Base-by-base conservation (phyloP, 2,329 filamentous ascomycete species). In the Colletotrichum neosansevieriae region DNA sequence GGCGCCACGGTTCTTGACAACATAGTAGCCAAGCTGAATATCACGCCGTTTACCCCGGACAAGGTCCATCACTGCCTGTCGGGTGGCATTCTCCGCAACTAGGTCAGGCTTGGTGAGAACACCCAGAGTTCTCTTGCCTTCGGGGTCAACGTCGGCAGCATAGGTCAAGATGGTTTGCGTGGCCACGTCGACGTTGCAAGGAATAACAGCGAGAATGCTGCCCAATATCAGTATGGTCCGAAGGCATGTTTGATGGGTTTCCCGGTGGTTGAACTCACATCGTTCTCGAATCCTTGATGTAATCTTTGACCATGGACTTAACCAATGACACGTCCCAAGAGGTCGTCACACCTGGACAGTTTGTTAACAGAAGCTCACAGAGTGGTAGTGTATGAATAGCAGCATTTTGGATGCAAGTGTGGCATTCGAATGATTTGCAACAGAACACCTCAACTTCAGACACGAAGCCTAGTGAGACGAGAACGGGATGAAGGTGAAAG, bases 61-160 rank as follows among this genome's bases (percentile, higher is more conserved):
- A 0, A 75, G 51, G 9, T 69, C 59, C 42, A 70, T 67, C 2
- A 70, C 65, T 6, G 63, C 67, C 3, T 58, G 59, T 1, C 74
- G 67, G 0, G 68, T 73, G 12, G 70, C 73, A 0, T 53, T 50
- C 45, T 75, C 73, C 3, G 42, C 32, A 45, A 84, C 77, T 0
- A 81, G 75, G 61, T 86, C 83, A 0, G 82, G 80, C 69, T 85
- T 85, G 0, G 83, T 86, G 1, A 86, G 73, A 3, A 85, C 76
- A 0, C 81, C 82, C 7, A 86, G 73, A 0, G 84, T 86, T 0
- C 84, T 71, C 4, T 74, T 69, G 0, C 84, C 83, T 0, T 77
- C 62, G 0, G 80, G 78, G 12, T 86, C 85, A 0, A 67, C 77
- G 0, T 76, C 75, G 2, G 77, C 75, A 0, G 81, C 79, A 2